Evolutionary conservation across 1,284 basidiomycete genomes (phyloP).

Genomic region (Chalciporus sp.): DNA sequence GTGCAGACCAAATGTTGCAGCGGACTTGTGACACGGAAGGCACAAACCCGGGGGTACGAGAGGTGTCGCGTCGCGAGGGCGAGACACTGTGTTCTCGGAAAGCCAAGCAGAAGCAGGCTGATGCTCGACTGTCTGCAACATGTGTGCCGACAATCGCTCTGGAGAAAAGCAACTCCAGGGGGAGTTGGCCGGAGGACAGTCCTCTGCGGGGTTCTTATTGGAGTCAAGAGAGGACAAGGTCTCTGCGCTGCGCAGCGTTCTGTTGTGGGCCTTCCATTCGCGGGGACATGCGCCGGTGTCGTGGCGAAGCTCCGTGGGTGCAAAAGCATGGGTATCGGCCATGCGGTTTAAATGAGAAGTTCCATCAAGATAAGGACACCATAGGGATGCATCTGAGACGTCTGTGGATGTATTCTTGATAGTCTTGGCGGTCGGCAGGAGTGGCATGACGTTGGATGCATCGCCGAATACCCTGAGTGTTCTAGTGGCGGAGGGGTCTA

Average conservation of each 20-base stretch:
- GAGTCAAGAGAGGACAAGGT: conserved; percentile 13
- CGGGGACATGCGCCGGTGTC: conserved; percentile 29
- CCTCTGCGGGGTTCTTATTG: conserved; percentile 3
- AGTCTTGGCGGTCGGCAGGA: background rate
- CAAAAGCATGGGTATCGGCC: conserved; percentile 9
- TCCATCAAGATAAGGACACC: conserved; percentile 5
- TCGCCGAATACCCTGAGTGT: conserved; percentile 6
- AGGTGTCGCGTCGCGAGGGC: conserved; percentile 2
- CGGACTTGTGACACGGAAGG: background rate
- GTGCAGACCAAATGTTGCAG: background rate
- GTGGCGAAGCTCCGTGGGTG: conserved; percentile 21
- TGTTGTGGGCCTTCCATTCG: conserved; percentile 13
- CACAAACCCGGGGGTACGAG: conserved; percentile 3
- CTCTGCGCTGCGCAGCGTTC: conserved; percentile 8
- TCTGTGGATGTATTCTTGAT: background rate
- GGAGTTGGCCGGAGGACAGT: conserved; percentile 1
- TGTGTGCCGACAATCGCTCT: conserved; percentile 13
- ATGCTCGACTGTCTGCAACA: background rate
- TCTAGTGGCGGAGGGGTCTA: background rate
- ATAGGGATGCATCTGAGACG: conserved; percentile 5
- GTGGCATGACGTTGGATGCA: conserved; percentile 6
- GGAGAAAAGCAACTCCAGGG: conserved; percentile 1
- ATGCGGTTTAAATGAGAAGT: conserved; percentile 21
- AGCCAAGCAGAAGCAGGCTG: background rate
- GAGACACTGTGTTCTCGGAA: background rate